Conservation (phyloP, 1,139 yeast species). For the Meyerozyma carpophila region DNA sequence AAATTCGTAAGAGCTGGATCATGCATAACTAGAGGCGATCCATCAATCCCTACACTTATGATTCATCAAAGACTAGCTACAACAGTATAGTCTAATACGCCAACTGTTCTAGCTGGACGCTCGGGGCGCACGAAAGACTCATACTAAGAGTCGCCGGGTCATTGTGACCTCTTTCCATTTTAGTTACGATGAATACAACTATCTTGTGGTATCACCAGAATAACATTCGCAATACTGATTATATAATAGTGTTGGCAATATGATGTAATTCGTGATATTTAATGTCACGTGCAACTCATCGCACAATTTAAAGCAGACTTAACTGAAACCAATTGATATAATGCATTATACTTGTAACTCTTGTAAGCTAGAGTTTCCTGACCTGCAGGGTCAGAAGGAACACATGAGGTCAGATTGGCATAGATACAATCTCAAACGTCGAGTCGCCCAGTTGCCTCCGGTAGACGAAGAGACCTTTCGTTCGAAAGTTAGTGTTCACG, state of each 20-base stretch:
- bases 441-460: conserved; percentile 55
- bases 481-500: conserved; percentile 36
- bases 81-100: too few relatives aligned
- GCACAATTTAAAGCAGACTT: not conserved
- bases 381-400: conserved; percentile 36
- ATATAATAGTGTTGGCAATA: not conserved
- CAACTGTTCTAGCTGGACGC: too few relatives aligned
- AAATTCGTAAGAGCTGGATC: too few relatives aligned
- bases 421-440: conserved; percentile 54
- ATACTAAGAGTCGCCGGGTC: too few relatives aligned
- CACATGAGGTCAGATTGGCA: conserved; percentile 76
- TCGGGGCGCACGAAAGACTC: too few relatives aligned
- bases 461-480: conserved; percentile 46
- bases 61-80: too few relatives aligned
- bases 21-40: too few relatives aligned
- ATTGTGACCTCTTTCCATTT: too few relatives aligned
- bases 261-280: not conserved
- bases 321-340: not conserved
- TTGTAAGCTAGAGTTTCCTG: conserved; percentile 36
- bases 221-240: not conserved
- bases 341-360: conserved; percentile 41
- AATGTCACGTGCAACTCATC: not conserved
- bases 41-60: too few relatives aligned
- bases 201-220: too few relatives aligned
- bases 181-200: too few relatives aligned